Conservation (phyloP, 2,329 filamentous ascomycete species). For the Periconia sp. region DNA sequence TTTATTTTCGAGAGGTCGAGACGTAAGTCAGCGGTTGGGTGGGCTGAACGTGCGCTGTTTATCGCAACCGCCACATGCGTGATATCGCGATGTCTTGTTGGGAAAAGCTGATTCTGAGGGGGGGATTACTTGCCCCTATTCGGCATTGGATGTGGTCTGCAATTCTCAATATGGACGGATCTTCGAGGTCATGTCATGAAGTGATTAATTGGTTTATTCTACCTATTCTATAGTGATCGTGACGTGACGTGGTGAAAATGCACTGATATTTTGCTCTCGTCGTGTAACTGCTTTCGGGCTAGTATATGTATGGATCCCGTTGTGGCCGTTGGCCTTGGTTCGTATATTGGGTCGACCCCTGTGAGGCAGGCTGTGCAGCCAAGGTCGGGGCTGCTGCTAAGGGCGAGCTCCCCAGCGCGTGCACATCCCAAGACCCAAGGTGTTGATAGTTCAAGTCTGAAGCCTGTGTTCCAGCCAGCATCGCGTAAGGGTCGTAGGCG, state of each 20-base stretch:
- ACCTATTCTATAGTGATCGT: background rate
- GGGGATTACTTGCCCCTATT: too few relatives aligned
- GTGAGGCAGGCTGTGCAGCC: background rate
- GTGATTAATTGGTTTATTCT: background rate
- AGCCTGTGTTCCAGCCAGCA: background rate
- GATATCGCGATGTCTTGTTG: too few relatives aligned
- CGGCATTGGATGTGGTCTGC: too few relatives aligned
- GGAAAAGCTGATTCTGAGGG: too few relatives aligned
- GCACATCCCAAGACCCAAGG: background rate
- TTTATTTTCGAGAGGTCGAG: too few relatives aligned
- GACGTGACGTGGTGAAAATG: background rate
- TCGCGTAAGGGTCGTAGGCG: background rate
- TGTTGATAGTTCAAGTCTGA: background rate
- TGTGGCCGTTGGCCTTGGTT: background rate
- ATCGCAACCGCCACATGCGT: too few relatives aligned
- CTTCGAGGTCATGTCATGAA: background rate
- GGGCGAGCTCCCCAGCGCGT: background rate
- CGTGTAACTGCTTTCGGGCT: background rate
- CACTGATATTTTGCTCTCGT: too few relatives aligned
- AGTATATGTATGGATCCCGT: background rate
- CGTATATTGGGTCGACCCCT: background rate
- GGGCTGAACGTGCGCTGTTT: too few relatives aligned
- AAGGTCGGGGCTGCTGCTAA: background rate
- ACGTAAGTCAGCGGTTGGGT: too few relatives aligned
- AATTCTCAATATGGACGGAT: too few relatives aligned